phyloP scores from a whole-genome alignment of 768 basidiomycete genomes.

The Pleurotus citrinopileatus region DNA sequence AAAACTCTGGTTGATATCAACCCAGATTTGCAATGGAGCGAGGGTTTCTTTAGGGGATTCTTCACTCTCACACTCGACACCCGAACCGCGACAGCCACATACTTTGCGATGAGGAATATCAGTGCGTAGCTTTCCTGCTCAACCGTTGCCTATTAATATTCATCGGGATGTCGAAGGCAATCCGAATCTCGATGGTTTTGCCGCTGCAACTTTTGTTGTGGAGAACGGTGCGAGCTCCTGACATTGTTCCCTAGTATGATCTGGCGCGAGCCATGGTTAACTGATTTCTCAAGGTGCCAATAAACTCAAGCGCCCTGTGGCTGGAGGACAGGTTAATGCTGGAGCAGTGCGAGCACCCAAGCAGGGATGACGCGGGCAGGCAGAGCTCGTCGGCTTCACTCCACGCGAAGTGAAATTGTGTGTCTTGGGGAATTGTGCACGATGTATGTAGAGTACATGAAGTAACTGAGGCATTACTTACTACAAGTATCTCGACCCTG shows the following conservation, averaged over 20 bases:
- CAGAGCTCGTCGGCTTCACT: no score
- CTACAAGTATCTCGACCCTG: no score
- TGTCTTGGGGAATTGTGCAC: no score
- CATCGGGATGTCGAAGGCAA: no score
- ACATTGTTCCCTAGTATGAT: background rate
- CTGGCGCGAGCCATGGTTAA: background rate
- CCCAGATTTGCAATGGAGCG: conserved; percentile 56
- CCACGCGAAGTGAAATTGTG: no score
- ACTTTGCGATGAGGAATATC: conserved; percentile 40
- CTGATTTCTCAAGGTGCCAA: conserved; percentile 34
- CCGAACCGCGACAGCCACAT: conserved; percentile 45
- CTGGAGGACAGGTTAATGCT: conserved; percentile 40
- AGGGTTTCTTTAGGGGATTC: conserved; percentile 57
- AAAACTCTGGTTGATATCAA: conserved; percentile 35
- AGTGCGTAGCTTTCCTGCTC: background rate
- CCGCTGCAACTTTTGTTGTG: conserved; percentile 39
- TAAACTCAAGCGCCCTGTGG: conserved; percentile 45
- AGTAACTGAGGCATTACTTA: no score
- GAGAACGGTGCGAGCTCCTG: conserved; percentile 17
- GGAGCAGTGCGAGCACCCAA: conserved; percentile 31
- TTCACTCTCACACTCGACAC: conserved; percentile 51
- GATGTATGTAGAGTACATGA: no score
- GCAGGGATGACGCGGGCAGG: no score
- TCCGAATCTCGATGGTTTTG: conserved; percentile 43
- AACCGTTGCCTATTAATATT: no score